Base-by-base conservation (phyloP, 768 basidiomycete genomes). In the Infundibulicybe gibba region DNA sequence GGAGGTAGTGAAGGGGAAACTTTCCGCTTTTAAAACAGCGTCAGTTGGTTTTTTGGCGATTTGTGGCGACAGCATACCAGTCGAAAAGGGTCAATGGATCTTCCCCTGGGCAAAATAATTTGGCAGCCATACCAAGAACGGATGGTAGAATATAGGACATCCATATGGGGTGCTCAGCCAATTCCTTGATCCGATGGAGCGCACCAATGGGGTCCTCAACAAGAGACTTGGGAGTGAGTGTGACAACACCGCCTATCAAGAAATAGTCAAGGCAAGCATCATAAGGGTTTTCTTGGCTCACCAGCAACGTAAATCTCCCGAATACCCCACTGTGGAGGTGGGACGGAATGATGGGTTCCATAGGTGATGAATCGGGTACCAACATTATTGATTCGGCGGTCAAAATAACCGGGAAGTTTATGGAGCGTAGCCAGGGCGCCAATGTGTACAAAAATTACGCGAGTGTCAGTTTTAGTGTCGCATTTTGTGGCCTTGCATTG, bases 121-220 rank as follows among this genome's bases (percentile, higher is more conserved):
- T 74, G 32, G 72, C 71, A 2, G 75, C 70, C 59, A 81, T 65
- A 45, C 83, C 86, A 21, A 91, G 62, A 14, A 79, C 79, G 44
- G 76, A 71, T 6, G 89, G 87, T 6, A 82, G 57, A 17, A 91
- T 67, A 57, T 83, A 90, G 44, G 79, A 79, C 10, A 67, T 66
- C 87, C 87, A 91, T 14, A 84, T 56, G 17, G 81, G 83, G 55
- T 90, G 87, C 34, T 74, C 68, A 45, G 68, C 61, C 12, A 86
- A 61, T 54, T 77, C 68, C 16, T 60, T 63, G 35, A 90, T 79
- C 9, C 74, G 63, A 13, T 76, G 59, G 35, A 69, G 61, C 10
- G 79, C 62, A 12, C 71, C 77, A 32, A 70, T 43, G 5, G 80
- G 77, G 56, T 84, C 72, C 32, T 77, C 72, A 11, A 73, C 51